Conservation (phyloP, 106 monocot genomes). For the Allium sativum region DNA sequence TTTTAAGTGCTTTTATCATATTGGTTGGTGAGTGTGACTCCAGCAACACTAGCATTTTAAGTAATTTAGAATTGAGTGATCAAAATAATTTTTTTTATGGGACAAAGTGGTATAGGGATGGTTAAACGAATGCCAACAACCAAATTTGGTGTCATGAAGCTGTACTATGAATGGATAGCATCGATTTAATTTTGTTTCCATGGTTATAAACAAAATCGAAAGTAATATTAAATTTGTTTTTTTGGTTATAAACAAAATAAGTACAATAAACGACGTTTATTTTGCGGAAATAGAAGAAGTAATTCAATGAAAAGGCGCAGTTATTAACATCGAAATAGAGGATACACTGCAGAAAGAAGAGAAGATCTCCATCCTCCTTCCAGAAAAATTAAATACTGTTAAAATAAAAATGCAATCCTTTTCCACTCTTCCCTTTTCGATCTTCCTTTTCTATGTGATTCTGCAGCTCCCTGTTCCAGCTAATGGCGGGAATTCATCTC, state of each 20-base stretch:
- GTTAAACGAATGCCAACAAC: no score
- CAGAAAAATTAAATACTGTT: neutral
- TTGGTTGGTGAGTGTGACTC: no score
- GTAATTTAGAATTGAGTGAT: no score
- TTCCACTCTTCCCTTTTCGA: conserved; percentile 1
- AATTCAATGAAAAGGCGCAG: neutral
- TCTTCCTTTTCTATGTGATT: conserved; percentile 15
- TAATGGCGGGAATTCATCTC: conserved; percentile 25
- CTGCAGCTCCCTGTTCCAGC: conserved; percentile 8
- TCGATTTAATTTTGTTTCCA: no score
- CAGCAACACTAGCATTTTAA: no score
- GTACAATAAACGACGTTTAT: neutral
- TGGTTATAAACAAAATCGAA: no score
- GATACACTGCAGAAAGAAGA: neutral
- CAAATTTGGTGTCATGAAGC: no score
- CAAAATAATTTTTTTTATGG: no score
- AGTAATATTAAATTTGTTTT: neutral
- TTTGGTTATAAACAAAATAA: neutral
- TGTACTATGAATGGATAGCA: no score
- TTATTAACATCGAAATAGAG: neutral
- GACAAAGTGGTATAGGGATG: no score
- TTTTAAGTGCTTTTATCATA: no score
- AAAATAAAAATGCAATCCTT: conserved; percentile 4
- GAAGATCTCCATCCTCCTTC: conserved; percentile 2
- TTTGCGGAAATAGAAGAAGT: neutral